Conservation (phyloP, 2,329 filamentous ascomycete genomes). For the Teratosphaeria viscida region DNA sequence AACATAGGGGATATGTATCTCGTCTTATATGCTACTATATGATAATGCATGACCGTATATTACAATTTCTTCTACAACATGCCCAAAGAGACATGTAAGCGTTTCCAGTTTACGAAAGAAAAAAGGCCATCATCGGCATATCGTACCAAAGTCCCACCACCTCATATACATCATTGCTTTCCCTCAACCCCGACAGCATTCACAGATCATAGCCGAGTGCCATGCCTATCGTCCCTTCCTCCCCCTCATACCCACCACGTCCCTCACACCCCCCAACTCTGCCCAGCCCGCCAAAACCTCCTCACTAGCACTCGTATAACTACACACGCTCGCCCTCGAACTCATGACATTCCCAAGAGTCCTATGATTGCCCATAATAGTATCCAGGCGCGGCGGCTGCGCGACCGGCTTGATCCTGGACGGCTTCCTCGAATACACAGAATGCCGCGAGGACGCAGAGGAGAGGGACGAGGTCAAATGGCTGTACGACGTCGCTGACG, state of each 20-base stretch:
- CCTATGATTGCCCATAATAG: neutral
- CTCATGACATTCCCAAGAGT: neutral
- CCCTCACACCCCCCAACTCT: slow-evolving; percentile 26
- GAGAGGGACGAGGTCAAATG: neutral
- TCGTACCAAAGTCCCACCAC: neutral
- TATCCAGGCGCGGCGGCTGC: neutral
- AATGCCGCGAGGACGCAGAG: neutral
- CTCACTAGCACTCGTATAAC: slow-evolving; percentile 32
- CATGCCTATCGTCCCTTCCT: neutral
- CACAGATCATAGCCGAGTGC: too few species aligned
- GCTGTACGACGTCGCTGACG: neutral
- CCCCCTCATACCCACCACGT: neutral
- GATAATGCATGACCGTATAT: too few species aligned
- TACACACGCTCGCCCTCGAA: slow-evolving; percentile 11
- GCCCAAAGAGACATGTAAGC: too few species aligned
- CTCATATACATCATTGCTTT: neutral
- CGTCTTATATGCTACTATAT: too few species aligned
- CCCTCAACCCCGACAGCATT: too few species aligned
- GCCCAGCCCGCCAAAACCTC: slow-evolving; percentile 39
- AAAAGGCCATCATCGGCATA: neutral
- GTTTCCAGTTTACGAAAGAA: too few species aligned
- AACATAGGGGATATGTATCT: too few species aligned
- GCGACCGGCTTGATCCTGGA: neutral
- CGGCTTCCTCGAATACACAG: neutral
- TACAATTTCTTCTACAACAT: too few species aligned